Percentiles rank a stretch among this genome's conserved stretches.
Evolutionary conservation across 495 filamentous ascomycete species (phyloP).

Genomic region (Neurospora discreta): DNA sequence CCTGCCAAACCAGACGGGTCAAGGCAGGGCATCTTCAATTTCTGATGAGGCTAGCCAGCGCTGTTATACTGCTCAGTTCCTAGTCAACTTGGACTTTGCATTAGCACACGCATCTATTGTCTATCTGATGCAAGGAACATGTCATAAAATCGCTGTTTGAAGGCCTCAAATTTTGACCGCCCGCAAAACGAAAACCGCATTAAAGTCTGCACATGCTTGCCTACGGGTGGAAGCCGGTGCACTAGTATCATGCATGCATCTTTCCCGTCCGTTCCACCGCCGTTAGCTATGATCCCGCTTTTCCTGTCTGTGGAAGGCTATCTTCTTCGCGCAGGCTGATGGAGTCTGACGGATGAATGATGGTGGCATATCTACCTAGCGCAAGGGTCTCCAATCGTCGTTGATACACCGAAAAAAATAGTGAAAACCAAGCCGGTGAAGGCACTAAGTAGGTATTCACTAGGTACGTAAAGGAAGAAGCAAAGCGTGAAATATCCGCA

Average conservation of each 20-base stretch:
- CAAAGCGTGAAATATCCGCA: not conserved
- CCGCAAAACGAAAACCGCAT: not conserved
- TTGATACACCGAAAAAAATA: not conserved
- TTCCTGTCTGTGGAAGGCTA: not conserved
- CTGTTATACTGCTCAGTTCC: not conserved
- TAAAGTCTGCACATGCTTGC: not conserved
- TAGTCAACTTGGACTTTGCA: not conserved
- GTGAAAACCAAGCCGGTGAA: conserved; percentile 4
- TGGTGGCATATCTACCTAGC: not conserved
- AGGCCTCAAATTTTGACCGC: not conserved
- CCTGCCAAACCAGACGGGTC: not conserved
- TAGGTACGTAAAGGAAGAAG: not conserved
- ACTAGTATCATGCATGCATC: conserved; percentile 20
- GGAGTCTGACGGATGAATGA: not conserved
- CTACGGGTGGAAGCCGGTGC: conserved; percentile 9
- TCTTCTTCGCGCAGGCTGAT: not conserved
- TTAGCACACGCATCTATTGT: conserved; percentile 11
- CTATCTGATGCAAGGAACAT: not conserved
- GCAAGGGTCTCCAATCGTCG: not conserved
- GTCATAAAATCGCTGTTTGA: not conserved
- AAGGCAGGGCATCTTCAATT: not conserved
- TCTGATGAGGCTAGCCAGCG: not conserved
- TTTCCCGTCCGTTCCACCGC: conserved; percentile 12
- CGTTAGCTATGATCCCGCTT: not conserved
- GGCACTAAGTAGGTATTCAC: not conserved